Base-by-base conservation (phyloP, 192 early-diverging fungal genomes). In the Podila verticillata region DNA sequence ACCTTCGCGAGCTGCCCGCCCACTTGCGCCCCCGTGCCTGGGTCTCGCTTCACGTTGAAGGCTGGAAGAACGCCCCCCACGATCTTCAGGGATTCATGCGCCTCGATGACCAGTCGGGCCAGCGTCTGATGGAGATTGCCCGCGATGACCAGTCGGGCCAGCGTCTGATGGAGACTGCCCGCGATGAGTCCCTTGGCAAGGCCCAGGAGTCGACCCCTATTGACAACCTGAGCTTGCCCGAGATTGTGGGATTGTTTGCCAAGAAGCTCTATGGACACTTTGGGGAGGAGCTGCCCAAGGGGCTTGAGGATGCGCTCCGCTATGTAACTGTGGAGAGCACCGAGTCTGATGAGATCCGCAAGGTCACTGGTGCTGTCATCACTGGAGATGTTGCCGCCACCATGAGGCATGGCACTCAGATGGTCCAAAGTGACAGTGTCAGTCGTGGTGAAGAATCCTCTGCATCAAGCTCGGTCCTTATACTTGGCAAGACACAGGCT, bases 201-300 rank as follows among this genome's bases (percentile, higher is more conserved):
- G 69, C 77, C n/a, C 70, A 80, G 56, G 75, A 78, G 49, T 68
- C 75, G 0, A 62, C 65, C 6, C 51, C 65, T 0, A 80, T 80
- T 15, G 70, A 80, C 19, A 80, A 80, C 65, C 65, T 80, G 26
- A 60, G 70, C 34, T 49, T 80, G n/a, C 77, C 77, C 57, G 77
- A 80, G 77, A 80, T 80, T 64, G 77, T 80, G n/a, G 77, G 69
- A 3, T 51, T 80, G 35, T 80, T 80, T 68, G 77, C 77, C 49
- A 20, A 80, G 57, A 80, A 72, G 69, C 29, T 79, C 69, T 79
- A 79, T 13, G 64, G 69, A 61, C 75, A 79, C 59, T 79, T 79
- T 68, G 69, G 49, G 5, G 75, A 79, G 69, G 68, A 79, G 65
- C 48, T 78, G 30, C 74, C 74, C 24, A 68, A 70, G 28, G 74